phyloP scores from a whole-genome alignment of 2,329 filamentous ascomycete species.

The Fusarium bulbicola region DNA sequence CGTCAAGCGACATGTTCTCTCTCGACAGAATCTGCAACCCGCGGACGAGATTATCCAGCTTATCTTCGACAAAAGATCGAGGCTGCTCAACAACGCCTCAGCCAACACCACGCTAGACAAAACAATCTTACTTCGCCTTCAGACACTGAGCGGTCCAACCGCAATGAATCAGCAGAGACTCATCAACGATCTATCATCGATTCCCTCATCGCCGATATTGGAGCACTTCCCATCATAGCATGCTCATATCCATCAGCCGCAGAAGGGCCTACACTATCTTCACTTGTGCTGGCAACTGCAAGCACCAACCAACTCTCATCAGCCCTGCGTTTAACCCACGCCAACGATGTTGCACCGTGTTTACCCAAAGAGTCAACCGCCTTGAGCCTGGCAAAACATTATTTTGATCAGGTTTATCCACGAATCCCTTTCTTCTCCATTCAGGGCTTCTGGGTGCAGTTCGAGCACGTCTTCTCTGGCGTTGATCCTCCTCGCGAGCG shows the following conservation, averaged over 20 bases:
- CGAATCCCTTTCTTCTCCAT: slow-evolving; percentile 17
- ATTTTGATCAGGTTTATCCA: not conserved
- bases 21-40: not conserved
- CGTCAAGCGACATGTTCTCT: not conserved
- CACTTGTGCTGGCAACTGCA: slow-evolving; percentile 1
- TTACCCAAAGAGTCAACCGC: not conserved
- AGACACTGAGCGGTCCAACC: not conserved
- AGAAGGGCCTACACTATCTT: not conserved
- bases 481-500: not conserved
- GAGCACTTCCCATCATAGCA: not conserved
- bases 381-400: not conserved
- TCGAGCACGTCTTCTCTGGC: slow-evolving; percentile 10
- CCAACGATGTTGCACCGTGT: not conserved
- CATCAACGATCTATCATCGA: slow-evolving; percentile 6
- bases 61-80: slow-evolving; percentile 4
- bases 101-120: not conserved
- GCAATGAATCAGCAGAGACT: not conserved
- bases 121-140: not conserved
- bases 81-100: not conserved
- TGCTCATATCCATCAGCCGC: not conserved
- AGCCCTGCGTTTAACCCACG: not conserved
- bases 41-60: not conserved
- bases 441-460: slow-evolving; percentile 10
- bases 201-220: slow-evolving; percentile 4
- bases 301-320: slow-evolving; percentile 5